Evolutionary conservation across 441 rosid species (phyloP).

Genomic region (Biscutella auriculata): DNA sequence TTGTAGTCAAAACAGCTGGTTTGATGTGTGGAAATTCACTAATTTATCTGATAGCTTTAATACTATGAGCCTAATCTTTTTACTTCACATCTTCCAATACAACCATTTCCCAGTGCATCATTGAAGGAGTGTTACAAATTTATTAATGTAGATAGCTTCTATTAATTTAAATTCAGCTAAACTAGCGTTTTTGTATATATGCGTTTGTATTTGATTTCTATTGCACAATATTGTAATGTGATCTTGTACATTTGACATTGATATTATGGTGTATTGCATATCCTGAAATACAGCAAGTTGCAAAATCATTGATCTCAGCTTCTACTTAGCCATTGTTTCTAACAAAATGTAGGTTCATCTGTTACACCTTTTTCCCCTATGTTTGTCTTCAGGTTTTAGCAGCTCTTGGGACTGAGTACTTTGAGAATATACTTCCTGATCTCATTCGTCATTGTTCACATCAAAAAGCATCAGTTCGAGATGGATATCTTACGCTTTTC

Average conservation of each 20-base stretch:
- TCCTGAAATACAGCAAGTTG: not conserved
- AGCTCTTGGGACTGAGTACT: conserved; percentile 64
- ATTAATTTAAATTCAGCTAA: not conserved
- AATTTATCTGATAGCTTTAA: not conserved
- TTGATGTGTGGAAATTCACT: not conserved
- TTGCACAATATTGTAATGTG: not conserved
- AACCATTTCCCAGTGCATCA: not conserved
- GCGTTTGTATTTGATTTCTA: not conserved
- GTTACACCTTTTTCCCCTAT: conserved; percentile 1
- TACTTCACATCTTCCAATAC: not conserved
- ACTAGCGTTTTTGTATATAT: not conserved
- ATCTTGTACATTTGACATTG: not conserved
- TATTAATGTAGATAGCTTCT: not conserved
- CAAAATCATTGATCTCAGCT: not conserved
- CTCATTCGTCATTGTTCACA: conserved; percentile 86
- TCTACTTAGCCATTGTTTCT: not conserved
- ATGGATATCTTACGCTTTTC: conserved; percentile 91
- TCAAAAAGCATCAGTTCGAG: conserved; percentile 87
- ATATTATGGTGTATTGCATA: not conserved
- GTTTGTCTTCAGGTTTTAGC: conserved; percentile 50
- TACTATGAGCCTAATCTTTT: not conserved
- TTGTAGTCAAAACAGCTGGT: not conserved
- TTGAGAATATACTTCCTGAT: conserved; percentile 74
- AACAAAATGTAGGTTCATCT: not conserved
- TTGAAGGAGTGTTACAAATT: not conserved